Conservation (phyloP, 257 asterid species). For the Capsicum rhomboideum region DNA sequence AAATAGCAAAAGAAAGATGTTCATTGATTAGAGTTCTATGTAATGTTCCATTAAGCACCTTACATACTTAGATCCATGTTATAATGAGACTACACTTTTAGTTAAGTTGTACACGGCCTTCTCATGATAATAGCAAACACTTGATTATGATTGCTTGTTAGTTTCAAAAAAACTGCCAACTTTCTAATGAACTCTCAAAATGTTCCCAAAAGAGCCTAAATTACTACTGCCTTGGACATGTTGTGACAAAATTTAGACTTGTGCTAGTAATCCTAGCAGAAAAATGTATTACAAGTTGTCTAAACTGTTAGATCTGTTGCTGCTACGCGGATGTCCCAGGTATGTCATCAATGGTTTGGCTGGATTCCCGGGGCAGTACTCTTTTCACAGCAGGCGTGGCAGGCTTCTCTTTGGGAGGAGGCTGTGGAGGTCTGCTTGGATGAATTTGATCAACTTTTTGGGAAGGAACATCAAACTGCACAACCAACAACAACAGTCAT, state of each 20-base stretch:
- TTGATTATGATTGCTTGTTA: neutral
- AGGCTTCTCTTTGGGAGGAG: conserved; percentile 38
- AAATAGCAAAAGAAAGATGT: neutral
- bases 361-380: conserved; percentile 9
- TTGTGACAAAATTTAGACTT: neutral
- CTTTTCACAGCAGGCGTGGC: conserved; percentile 10
- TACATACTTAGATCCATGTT: neutral
- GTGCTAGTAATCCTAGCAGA: neutral
- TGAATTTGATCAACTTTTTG: conserved; percentile 47
- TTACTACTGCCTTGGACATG: neutral
- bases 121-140: neutral
- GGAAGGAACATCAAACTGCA: conserved; percentile 61
- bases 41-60: neutral
- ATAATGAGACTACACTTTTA: neutral
- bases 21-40: neutral
- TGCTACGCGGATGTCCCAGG: conserved; percentile 47
- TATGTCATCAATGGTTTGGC: conserved; percentile 21
- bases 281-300: neutral
- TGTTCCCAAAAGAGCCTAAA: neutral
- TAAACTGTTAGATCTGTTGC: neutral
- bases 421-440: conserved; percentile 39
- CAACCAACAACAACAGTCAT: conserved; percentile 4
- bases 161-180: neutral
- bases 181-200: neutral
- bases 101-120: neutral